phyloP scores from a whole-genome alignment of 2,329 filamentous ascomycete genomes.

The Achaetomium macrosporum region DNA sequence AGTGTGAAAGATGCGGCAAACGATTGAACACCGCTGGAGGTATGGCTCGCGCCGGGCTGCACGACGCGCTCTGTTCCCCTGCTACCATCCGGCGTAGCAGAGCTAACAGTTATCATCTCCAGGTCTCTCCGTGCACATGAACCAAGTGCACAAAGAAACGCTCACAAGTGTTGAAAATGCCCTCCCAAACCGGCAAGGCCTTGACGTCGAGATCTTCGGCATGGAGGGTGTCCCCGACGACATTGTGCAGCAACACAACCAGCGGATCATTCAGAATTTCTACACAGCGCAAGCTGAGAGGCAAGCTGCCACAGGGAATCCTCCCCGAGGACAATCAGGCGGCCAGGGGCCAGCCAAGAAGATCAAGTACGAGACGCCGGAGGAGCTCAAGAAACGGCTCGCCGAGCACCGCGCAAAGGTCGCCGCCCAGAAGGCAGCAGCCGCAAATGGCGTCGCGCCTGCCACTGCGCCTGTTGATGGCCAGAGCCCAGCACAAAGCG shows the following conservation, averaged over 20 bases:
- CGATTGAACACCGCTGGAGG: constrained; percentile 92
- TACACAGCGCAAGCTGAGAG: constrained; percentile 81
- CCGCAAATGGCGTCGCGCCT: constrained; percentile 47
- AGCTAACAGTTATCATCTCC: constrained; percentile 6
- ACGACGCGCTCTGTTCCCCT: neutral
- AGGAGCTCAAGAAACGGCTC: constrained; percentile 74
- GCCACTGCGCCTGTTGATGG: constrained; percentile 46
- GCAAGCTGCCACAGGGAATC: constrained; percentile 76
- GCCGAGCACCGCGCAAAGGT: constrained; percentile 69
- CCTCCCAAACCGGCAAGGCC: constrained; percentile 73
- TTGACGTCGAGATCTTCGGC: constrained; percentile 94
- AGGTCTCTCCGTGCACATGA: constrained; percentile 92
- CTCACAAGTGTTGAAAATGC: constrained; percentile 87
- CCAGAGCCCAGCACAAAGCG: constrained; percentile 48
- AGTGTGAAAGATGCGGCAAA: constrained; percentile 85
- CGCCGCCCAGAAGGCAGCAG: constrained; percentile 53
- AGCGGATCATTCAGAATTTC: constrained; percentile 78
- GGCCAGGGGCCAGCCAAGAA: constrained; percentile 62
- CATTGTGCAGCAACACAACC: constrained; percentile 73
- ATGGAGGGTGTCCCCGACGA: constrained; percentile 96
- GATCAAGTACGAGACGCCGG: constrained; percentile 65
- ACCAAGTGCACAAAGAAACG: constrained; percentile 95
- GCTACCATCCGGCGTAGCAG: neutral
- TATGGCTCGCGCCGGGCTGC: constrained; percentile 38
- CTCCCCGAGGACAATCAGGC: constrained; percentile 54